These are phyloP conservation scores for Sedum album DNA, from an alignment of 164 flowering plant genomes.

Conservation along the genomic window DNA sequence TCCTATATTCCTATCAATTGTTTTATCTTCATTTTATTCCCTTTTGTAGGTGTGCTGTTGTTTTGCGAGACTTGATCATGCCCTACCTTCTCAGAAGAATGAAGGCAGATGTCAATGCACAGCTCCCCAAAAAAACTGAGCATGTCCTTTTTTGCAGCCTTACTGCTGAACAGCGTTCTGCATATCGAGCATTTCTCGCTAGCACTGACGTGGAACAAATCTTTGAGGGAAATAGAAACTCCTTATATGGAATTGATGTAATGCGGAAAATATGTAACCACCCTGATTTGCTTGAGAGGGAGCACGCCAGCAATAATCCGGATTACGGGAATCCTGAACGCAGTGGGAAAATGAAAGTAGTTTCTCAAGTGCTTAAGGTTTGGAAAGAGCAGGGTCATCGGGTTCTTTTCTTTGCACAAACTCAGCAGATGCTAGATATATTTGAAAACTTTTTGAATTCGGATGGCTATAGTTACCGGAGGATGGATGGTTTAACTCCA, in stretches of 20 bases:
- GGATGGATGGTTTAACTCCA: slow-evolving; percentile 96
- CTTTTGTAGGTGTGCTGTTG: slow-evolving; percentile 82
- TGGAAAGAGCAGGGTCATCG: slow-evolving; percentile 97
- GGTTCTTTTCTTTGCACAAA: slow-evolving; percentile 87
- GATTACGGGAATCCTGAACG: slow-evolving; percentile 93
- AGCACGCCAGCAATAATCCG: slow-evolving; percentile 59
- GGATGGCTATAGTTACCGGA: slow-evolving; percentile 50
- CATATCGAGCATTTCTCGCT: slow-evolving; percentile 90
- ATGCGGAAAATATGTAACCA: slow-evolving; percentile 99
- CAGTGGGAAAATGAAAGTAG: slow-evolving; percentile 97
- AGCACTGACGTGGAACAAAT: slow-evolving; percentile 97
- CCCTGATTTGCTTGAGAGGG: slow-evolving; percentile 98
- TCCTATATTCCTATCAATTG: background rate
- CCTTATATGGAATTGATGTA: slow-evolving; percentile 95
- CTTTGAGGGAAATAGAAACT: slow-evolving; percentile 76
- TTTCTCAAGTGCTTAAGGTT: slow-evolving; percentile 71
- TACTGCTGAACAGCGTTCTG: slow-evolving; percentile 70
- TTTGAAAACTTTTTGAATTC: slow-evolving; percentile 60
- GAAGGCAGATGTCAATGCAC: slow-evolving; percentile 94
- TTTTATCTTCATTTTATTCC: background rate
- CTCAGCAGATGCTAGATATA: slow-evolving; percentile 97
- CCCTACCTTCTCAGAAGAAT: slow-evolving; percentile 93
- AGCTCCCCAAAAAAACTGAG: slow-evolving; percentile 88
- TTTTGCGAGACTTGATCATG: slow-evolving; percentile 92
- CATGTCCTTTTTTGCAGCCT: slow-evolving; percentile 98